phyloP scores from a whole-genome alignment of 306 rosid genomes.

The Begonia loranthoides region DNA sequence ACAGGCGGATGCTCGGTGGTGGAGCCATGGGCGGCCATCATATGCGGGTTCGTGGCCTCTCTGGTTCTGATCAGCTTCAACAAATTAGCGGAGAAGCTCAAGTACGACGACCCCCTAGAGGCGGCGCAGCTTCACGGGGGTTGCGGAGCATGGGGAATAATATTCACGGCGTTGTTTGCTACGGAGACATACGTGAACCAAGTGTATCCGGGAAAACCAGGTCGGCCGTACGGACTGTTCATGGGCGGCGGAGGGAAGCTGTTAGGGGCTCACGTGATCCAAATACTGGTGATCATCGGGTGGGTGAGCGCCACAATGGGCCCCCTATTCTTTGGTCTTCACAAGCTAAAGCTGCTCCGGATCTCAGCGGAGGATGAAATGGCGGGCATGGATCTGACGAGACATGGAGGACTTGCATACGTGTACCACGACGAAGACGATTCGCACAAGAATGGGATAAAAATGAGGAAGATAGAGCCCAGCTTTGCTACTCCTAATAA shows the following conservation, averaged over 20 bases:
- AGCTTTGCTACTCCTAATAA: conserved; percentile 13
- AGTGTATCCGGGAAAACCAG: conserved; percentile 27
- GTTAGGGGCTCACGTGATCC: conserved; percentile 57
- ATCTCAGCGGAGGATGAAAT: conserved; percentile 65
- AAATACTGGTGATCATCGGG: conserved; percentile 53
- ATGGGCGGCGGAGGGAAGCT: conserved; percentile 77
- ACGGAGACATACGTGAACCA: conserved; percentile 45
- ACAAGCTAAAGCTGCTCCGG: conserved; percentile 49
- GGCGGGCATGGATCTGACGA: conserved; percentile 93
- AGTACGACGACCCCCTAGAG: conserved; percentile 66
- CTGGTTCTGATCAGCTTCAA: conserved; percentile 48
- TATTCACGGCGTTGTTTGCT: conserved; percentile 77
- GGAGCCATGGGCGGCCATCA: conserved; percentile 86
- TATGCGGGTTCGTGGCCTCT: conserved; percentile 69
- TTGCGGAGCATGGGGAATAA: conserved; percentile 91
- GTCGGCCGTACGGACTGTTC: conserved; percentile 40
- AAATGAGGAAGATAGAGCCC: conserved; percentile 36
- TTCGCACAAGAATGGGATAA: conserved; percentile 8
- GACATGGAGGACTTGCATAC: conserved; percentile 92
- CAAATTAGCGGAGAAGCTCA: conserved; percentile 41
- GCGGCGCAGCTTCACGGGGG: conserved; percentile 96
- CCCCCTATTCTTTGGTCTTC: conserved; percentile 42
- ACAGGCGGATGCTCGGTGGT: conserved; percentile 82
- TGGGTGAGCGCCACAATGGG: conserved; percentile 97
- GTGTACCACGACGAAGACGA: conserved; percentile 41